These are phyloP conservation scores for Kregervanrija delftensis DNA, from an alignment of 805 yeast genomes.

Conservation along the genomic window DNA sequence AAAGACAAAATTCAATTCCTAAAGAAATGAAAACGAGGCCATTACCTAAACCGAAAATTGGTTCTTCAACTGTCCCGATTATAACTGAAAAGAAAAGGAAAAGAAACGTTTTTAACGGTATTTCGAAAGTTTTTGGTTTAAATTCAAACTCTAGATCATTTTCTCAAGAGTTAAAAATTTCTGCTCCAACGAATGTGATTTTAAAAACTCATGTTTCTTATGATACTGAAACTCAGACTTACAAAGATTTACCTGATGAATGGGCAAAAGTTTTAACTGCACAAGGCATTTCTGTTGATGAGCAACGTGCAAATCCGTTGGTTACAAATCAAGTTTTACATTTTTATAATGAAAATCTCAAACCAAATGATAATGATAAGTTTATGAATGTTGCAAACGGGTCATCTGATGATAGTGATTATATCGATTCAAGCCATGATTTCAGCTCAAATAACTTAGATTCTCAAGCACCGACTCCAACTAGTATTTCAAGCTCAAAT, in stretches of 20 bases:
- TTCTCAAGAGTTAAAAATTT: constrained; percentile 44
- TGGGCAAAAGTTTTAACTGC: constrained; percentile 83
- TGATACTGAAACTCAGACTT: constrained; percentile 76
- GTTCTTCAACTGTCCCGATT: constrained; percentile 10
- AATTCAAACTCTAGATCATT: constrained; percentile 11
- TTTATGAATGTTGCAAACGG: constrained; percentile 24
- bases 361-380: constrained; percentile 18
- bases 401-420: constrained; percentile 13
- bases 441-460: neutral
- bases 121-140: constrained; percentile 35
- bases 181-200: constrained; percentile 87
- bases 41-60: constrained; percentile 10
- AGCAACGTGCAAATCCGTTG: constrained; percentile 86
- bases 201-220: constrained; percentile 93
- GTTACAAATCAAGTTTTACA: constrained; percentile 50
- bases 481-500: constrained; percentile 9
- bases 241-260: constrained; percentile 86
- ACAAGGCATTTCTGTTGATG: constrained; percentile 81
- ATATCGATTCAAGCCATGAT: constrained; percentile 7
- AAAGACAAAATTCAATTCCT: constrained; percentile 7
- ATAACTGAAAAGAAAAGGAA: constrained; percentile 33
- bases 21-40: constrained; percentile 11
- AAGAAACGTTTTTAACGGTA: constrained; percentile 51
- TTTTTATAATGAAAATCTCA: constrained; percentile 21
- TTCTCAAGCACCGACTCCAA: constrained; percentile 5